phyloP scores from a whole-genome alignment of 2,329 filamentous ascomycete genomes.

The Penicillium sp. region DNA sequence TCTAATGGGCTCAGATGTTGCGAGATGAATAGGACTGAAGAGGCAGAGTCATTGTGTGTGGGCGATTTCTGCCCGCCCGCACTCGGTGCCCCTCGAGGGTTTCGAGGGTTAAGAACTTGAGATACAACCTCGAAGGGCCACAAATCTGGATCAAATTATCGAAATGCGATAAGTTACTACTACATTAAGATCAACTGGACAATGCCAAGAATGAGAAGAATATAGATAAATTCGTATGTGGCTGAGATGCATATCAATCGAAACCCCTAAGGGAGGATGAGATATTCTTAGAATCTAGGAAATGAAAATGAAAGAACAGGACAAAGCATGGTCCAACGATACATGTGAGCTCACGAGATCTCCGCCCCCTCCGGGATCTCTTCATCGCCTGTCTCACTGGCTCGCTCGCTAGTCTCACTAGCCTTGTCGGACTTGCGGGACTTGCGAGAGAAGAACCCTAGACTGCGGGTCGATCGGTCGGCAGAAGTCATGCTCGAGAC shows the following conservation, averaged over 20 bases:
- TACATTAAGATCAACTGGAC: not conserved
- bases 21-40: slow-evolving; percentile 5
- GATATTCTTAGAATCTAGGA: slow-evolving; percentile 13
- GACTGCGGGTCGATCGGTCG: slow-evolving; percentile 43
- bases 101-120: not conserved
- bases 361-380: slow-evolving; percentile 36
- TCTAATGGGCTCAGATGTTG: slow-evolving; percentile 2
- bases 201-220: not conserved
- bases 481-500: slow-evolving; percentile 41
- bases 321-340: slow-evolving; percentile 1
- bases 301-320: slow-evolving; percentile 13
- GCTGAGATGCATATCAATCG: slow-evolving; percentile 12
- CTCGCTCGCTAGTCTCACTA: slow-evolving; percentile 44
- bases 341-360: slow-evolving; percentile 10
- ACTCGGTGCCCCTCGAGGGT: not conserved
- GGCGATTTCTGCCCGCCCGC: slow-evolving; percentile 18
- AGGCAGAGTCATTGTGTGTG: slow-evolving; percentile 22
- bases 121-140: not conserved
- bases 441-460: slow-evolving; percentile 49
- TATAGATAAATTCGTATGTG: slow-evolving; percentile 1
- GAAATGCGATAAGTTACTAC: not conserved
- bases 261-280: slow-evolving; percentile 10
- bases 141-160: not conserved
- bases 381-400: slow-evolving; percentile 45
- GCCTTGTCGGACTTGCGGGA: slow-evolving; percentile 43